Evolutionary conservation across 2,329 filamentous ascomycete genomes (phyloP), one percentile per base, ranked within the genome.

Genomic region (Alternaria arborescens): DNA sequence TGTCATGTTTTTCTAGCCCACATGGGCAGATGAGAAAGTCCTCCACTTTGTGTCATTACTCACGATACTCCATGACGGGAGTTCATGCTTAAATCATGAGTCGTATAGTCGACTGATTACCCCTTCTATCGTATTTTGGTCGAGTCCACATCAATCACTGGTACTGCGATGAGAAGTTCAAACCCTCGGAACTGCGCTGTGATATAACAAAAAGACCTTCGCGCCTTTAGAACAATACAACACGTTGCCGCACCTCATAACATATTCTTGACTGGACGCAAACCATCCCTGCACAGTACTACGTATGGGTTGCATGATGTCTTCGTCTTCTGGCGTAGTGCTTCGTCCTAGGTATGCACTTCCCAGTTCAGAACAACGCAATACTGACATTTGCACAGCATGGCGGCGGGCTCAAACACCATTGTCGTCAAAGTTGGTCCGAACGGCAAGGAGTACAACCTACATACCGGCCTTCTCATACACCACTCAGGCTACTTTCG

Each of bases 401-500:
- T 18, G 26, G 43, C 43, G 10, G 26, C n/a, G 6, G 22, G 16
- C 6, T 30, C n/a, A 34, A 28, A 32, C 1, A 62, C 55, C 14
- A 32, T 62, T 18, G 12, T 58, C 16, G 34, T 62, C 38, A 52
- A 44, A 12, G 26, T 56, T 4, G 60, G 60, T 5, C 7, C 24
- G 0, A 12, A 55, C 8, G 32, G 22, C 8, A 62, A 52, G 26
- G 26, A 38, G 22, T 58, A 62, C 40, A 46, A 16, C 6, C 16
- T 62, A n/a, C 51, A 59, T 16, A 42, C 51, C 20, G 14, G 10
- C 8, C 46, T 52, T 18, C 36, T 62, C 12, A 32, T 18, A 3
- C 40, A 52, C 22, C 32, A 55, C 18, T 59, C 41, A 6, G 55
- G 36, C 5, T 59, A 28, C 22, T 62, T 62, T 8, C 22, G 43